These are phyloP conservation scores for Paecilomyces sp. DNA, from an alignment of 2,329 filamentous ascomycete genomes.

Conservation along the genomic window DNA sequence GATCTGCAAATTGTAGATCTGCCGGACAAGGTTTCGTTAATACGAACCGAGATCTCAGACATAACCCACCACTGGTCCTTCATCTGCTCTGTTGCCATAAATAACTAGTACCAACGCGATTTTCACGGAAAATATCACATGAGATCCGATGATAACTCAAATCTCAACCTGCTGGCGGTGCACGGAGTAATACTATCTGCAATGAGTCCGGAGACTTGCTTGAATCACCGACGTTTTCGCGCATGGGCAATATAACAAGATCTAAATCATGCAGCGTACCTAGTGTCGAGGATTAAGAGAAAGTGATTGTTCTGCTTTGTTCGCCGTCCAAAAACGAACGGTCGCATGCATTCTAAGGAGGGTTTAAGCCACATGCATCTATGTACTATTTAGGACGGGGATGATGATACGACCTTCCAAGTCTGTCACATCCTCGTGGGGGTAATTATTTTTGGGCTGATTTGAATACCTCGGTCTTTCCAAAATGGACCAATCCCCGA, in stretches of 20 bases:
- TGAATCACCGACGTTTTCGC: conserved; percentile 36
- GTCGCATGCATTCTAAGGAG: conserved; percentile 30
- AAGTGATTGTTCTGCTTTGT: background rate
- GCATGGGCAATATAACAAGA: conserved; percentile 44
- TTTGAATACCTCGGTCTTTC: conserved; percentile 26
- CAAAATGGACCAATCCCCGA: conserved; percentile 29
- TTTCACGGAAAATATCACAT: conserved; percentile 49
- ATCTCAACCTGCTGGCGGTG: conserved; percentile 41
- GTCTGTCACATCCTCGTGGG: conserved; percentile 22
- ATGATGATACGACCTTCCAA: conserved; percentile 40
- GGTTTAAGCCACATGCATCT: conserved; percentile 43
- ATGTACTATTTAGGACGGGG: conserved; percentile 45
- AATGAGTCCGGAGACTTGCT: conserved; percentile 23
- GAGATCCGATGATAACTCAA: conserved; percentile 45
- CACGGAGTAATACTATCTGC: conserved; percentile 35
- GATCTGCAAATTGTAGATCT: conserved; percentile 34
- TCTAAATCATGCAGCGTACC: conserved; percentile 45
- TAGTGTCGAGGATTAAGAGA: background rate
- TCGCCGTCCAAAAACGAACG: background rate
- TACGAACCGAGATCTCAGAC: background rate
- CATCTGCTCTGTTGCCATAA: background rate
- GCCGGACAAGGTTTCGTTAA: conserved; percentile 1
- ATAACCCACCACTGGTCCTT: background rate
- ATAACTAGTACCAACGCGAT: conserved; percentile 34
- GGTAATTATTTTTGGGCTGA: conserved; percentile 20